phyloP scores from a whole-genome alignment of 2,329 filamentous ascomycete species.

The Aspergillus sp. region DNA sequence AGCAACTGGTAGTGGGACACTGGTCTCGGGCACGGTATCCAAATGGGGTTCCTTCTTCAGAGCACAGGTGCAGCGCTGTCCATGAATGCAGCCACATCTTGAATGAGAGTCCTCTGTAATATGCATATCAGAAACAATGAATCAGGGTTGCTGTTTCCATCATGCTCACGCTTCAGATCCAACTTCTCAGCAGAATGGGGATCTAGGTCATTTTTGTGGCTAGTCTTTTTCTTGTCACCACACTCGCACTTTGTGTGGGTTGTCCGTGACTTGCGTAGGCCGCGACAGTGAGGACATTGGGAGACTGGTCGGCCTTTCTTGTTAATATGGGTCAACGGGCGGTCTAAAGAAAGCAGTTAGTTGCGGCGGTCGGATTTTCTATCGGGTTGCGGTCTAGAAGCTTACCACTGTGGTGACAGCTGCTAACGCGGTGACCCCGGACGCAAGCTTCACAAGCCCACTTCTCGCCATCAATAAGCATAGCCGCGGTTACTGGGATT shows the following conservation, averaged over 20 bases:
- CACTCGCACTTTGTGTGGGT: constrained; percentile 97
- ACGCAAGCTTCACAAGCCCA: constrained; percentile 98
- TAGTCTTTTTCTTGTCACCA: constrained; percentile 79
- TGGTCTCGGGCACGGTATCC: constrained; percentile 51
- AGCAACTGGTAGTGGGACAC: constrained; percentile 41
- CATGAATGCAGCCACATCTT: constrained; percentile 55
- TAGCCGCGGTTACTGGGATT: constrained; percentile 45
- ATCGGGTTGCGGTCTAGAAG: constrained; percentile 23
- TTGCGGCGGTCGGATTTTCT: background rate
- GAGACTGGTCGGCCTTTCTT: constrained; percentile 97
- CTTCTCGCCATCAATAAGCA: constrained; percentile 94
- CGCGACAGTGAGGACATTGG: constrained; percentile 95
- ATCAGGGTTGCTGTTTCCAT: constrained; percentile 25
- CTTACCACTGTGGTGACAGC: constrained; percentile 93
- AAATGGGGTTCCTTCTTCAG: constrained; percentile 57
- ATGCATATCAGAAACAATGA: constrained; percentile 34
- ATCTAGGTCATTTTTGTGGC: constrained; percentile 40
- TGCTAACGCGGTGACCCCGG: constrained; percentile 97
- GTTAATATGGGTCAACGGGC: constrained; percentile 89
- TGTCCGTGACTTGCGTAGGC: constrained; percentile 91
- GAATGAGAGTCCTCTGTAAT: constrained; percentile 36
- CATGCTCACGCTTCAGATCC: constrained; percentile 40
- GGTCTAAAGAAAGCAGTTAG: constrained; percentile 58
- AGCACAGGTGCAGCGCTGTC: constrained; percentile 61
- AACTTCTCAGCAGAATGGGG: constrained; percentile 34